These are phyloP conservation scores for Geum urbanum DNA, from an alignment of 306 rosid species.

Conservation along the genomic window DNA sequence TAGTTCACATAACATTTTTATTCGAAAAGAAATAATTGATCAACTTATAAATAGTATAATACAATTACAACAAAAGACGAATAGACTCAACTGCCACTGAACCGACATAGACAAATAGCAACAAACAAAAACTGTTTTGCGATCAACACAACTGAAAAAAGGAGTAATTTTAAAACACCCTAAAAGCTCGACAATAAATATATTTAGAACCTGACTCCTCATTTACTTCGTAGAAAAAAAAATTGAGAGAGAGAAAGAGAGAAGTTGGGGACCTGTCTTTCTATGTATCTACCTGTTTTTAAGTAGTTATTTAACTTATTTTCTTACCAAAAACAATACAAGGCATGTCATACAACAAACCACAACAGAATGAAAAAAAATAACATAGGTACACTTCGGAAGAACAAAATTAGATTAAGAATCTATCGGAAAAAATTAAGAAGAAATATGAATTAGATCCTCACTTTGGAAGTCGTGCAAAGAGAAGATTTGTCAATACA, in stretches of 20 bases:
- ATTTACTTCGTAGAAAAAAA: background rate
- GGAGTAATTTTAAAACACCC: background rate
- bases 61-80: background rate
- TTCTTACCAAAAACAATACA: background rate
- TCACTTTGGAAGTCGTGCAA: slow-evolving; percentile 92
- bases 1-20: background rate
- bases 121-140: background rate
- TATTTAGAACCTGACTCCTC: background rate
- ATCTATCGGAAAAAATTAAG: background rate
- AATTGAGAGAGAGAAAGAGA: background rate
- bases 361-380: slow-evolving; percentile 1
- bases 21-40: background rate
- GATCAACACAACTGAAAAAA: background rate
- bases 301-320: too few species aligned
- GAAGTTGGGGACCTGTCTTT: too few species aligned
- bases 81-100: background rate
- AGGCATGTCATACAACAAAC: slow-evolving; percentile 6
- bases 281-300: background rate
- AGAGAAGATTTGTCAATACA: slow-evolving; percentile 91
- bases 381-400: background rate
- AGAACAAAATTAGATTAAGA: too few species aligned
- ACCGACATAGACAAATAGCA: background rate
- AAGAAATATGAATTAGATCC: slow-evolving; percentile 26
- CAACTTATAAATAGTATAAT: background rate
- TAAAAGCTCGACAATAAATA: too few species aligned